These are phyloP conservation scores for Melanogaster broomeanus DNA, from an alignment of 768 basidiomycete species.

Conservation along the genomic window DNA sequence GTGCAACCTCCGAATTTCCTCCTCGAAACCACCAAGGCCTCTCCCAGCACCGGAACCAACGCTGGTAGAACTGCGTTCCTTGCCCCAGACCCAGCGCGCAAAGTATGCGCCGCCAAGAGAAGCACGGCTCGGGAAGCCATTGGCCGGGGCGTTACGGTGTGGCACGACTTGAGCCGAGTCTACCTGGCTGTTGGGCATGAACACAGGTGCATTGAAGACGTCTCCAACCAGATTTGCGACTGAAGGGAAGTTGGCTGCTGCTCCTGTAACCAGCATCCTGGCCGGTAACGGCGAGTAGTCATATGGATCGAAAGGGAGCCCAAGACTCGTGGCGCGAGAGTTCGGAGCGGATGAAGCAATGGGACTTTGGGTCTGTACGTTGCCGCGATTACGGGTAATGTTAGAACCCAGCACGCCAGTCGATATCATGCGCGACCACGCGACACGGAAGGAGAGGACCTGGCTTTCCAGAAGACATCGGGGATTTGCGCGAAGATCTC, in stretches of 20 bases:
- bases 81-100: conserved; percentile 86
- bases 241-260: conserved; percentile 82
- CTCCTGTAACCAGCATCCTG: conserved; percentile 71
- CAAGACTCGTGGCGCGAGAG: conserved; percentile 44
- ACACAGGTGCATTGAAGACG: conserved; percentile 80
- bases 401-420: conserved; percentile 63
- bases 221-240: conserved; percentile 80
- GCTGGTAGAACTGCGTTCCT: conserved; percentile 44
- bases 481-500: conserved; percentile 86
- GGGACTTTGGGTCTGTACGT: conserved; percentile 33
- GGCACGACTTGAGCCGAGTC: conserved; percentile 71
- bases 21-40: conserved; percentile 68
- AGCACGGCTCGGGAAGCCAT: conserved; percentile 68
- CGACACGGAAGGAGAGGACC: conserved; percentile 76
- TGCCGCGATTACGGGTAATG: conserved; percentile 31
- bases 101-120: conserved; percentile 76
- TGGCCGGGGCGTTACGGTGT: conserved; percentile 73
- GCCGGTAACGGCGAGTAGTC: conserved; percentile 65
- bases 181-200: conserved; percentile 72
- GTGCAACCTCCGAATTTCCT: conserved; percentile 71
- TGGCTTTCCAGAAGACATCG: conserved; percentile 85
- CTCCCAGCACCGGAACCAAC: conserved; percentile 33
- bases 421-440: conserved; percentile 73
- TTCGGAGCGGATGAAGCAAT: conserved; percentile 16
- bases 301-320: conserved; percentile 79